phyloP scores from a whole-genome alignment of 495 filamentous ascomycete species.

The Talaromyces ruber region DNA sequence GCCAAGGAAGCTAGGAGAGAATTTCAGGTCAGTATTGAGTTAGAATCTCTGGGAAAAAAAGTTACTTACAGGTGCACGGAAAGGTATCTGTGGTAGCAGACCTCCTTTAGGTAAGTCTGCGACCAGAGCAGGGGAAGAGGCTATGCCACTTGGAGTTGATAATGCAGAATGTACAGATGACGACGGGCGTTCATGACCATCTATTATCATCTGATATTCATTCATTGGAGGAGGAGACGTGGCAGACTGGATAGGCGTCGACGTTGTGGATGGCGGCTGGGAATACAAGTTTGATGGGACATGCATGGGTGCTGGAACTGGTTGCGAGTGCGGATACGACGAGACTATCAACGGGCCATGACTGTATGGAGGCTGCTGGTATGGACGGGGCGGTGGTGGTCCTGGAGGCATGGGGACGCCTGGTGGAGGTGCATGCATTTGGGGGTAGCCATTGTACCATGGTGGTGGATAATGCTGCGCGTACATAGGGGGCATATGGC shows the following conservation, averaged over 20 bases:
- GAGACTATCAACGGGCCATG: conserved; percentile 44
- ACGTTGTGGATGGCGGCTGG: conserved; percentile 23
- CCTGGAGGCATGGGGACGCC: conserved; percentile 1
- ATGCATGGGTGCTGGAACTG: conserved; percentile 31
- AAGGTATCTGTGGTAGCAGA: conserved; percentile 31
- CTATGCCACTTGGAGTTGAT: conserved; percentile 17
- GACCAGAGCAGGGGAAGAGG: conserved; percentile 22
- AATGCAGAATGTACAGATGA: conserved; percentile 18
- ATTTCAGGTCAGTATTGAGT: background rate
- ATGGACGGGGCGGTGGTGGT: conserved; percentile 24
- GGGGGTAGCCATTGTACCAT: conserved; percentile 39
- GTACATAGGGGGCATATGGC: conserved; percentile 33
- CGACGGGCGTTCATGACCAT: conserved; percentile 26
- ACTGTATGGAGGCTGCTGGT: conserved; percentile 18
- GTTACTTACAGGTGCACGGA: conserved; percentile 55
- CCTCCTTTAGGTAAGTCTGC: conserved; percentile 17
- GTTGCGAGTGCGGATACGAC: conserved; percentile 38
- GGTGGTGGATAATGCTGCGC: conserved; percentile 35
- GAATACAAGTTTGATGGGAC: conserved; percentile 26
- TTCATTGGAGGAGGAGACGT: conserved; percentile 31
- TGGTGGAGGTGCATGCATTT: conserved; percentile 28
- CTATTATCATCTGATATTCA: conserved; percentile 18
- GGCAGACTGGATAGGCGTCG: conserved; percentile 32
- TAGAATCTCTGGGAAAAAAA: background rate
- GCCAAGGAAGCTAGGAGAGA: conserved; percentile 64